These are phyloP conservation scores for Blastobotrys chiropterorum DNA, from an alignment of 805 yeast genomes.

Conservation along the genomic window DNA sequence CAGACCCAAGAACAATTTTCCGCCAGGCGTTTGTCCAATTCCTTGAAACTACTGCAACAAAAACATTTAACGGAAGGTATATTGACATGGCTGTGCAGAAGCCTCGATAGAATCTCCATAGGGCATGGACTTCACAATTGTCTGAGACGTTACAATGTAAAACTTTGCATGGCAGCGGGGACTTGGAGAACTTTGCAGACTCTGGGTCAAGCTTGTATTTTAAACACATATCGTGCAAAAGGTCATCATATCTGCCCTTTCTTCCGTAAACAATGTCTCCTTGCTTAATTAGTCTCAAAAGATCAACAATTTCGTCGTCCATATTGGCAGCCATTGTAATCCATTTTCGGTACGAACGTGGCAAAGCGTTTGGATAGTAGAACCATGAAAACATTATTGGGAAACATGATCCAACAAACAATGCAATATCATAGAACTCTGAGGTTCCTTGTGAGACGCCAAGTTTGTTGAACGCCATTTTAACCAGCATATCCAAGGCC, in stretches of 20 bases:
- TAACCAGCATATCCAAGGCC: conserved; percentile 15
- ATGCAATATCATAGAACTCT: conserved; percentile 11
- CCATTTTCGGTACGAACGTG: conserved; percentile 43
- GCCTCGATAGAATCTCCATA: conserved; percentile 40
- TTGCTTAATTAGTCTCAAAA: conserved; percentile 31
- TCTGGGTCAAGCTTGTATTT: conserved; percentile 33
- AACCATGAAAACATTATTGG: conserved; percentile 31
- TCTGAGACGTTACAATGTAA: conserved; percentile 37
- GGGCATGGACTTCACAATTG: conserved; percentile 43
- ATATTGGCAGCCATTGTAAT: conserved; percentile 44
- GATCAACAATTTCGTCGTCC: conserved; percentile 36
- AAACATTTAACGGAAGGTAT: conserved; percentile 38
- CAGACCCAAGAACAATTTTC: conserved; percentile 24
- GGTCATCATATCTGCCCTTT: conserved; percentile 26
- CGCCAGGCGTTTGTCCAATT: conserved; percentile 15
- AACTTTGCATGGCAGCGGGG: conserved; percentile 37
- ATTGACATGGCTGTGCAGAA: conserved; percentile 36
- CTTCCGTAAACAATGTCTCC: conserved; percentile 35
- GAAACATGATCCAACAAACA: conserved; percentile 18
- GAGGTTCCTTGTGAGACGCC: background rate
- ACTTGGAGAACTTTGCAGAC: conserved; percentile 27
- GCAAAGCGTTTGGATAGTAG: conserved; percentile 34
- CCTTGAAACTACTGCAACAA: conserved; percentile 27
- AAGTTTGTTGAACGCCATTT: background rate
- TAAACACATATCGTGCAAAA: conserved; percentile 31